Percentiles rank a stretch among this genome's conserved stretches.
Conservation (phyloP, 768 basidiomycete species). For the Phanerodontia chrysosporium region DNA sequence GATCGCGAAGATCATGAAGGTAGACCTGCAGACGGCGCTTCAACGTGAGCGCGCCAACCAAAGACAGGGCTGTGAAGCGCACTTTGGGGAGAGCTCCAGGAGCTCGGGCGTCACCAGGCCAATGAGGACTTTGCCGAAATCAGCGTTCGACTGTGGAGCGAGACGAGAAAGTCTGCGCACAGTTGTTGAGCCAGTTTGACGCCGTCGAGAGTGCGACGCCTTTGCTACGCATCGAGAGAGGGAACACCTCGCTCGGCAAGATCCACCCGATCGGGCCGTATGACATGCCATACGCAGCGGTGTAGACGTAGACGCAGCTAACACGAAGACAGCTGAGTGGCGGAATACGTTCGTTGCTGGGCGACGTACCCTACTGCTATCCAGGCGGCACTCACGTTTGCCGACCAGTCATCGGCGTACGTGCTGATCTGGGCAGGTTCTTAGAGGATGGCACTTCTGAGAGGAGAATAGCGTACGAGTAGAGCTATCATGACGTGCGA, state of each 20-base stretch:
- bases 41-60: neutral
- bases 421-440: constrained; percentile 39
- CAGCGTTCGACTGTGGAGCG: neutral
- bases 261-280: constrained; percentile 84
- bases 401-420: constrained; percentile 54
- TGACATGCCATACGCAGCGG: constrained; percentile 70
- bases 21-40: constrained; percentile 38
- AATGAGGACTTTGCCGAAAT: constrained; percentile 65
- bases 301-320: constrained; percentile 65
- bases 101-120: constrained; percentile 69
- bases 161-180: constrained; percentile 17
- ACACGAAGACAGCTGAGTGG: neutral
- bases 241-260: constrained; percentile 79
- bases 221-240: constrained; percentile 71
- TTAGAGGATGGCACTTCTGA: too few species aligned
- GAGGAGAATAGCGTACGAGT: constrained; percentile 54
- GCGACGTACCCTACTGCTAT: constrained; percentile 54
- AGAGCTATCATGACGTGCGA: constrained; percentile 65
- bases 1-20: constrained; percentile 63
- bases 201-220: constrained; percentile 83
- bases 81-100: constrained; percentile 59
- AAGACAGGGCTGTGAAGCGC: constrained; percentile 20
- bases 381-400: constrained; percentile 60
- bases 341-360: neutral
- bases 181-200: constrained; percentile 86